Conservation (phyloP, 495 filamentous ascomycete species). For the Pseudotulostoma volvatum region DNA sequence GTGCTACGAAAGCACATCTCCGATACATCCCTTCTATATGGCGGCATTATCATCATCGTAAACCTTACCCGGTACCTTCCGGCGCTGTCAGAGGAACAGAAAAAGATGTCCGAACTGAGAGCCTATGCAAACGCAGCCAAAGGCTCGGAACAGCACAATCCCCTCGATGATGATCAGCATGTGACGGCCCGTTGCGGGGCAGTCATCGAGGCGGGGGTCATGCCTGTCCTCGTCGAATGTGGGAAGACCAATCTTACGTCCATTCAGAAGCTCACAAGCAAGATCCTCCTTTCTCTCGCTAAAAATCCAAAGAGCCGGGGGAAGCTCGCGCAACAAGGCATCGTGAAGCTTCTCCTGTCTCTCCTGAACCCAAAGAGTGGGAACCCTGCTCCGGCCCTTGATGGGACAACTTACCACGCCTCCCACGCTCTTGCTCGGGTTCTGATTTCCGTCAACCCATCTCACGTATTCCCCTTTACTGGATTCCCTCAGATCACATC, state of each 20-base stretch:
- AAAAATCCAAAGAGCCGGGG: slow-evolving; percentile 55
- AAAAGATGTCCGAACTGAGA: slow-evolving; percentile 76
- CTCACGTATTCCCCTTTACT: slow-evolving; percentile 66
- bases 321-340: slow-evolving; percentile 76
- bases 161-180: slow-evolving; percentile 53
- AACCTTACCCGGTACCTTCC: slow-evolving; percentile 76
- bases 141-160: slow-evolving; percentile 37
- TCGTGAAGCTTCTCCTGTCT: slow-evolving; percentile 64
- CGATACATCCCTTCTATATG: slow-evolving; percentile 62
- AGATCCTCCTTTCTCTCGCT: slow-evolving; percentile 61
- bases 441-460: slow-evolving; percentile 74
- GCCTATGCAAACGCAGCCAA: slow-evolving; percentile 70
- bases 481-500: slow-evolving; percentile 54
- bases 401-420: slow-evolving; percentile 39
- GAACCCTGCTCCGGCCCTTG: slow-evolving; percentile 14
- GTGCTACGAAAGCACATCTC: slow-evolving; percentile 41
- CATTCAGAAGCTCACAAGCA: slow-evolving; percentile 46
- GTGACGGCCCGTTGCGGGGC: slow-evolving; percentile 60
- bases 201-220: slow-evolving; percentile 58
- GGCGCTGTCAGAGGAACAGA: slow-evolving; percentile 73
- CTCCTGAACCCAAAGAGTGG: slow-evolving; percentile 43
- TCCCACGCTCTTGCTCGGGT: slow-evolving; percentile 85
- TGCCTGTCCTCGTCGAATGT: slow-evolving; percentile 55
- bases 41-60: slow-evolving; percentile 62
- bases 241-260: slow-evolving; percentile 50